Percentiles rank a stretch among this genome's conserved stretches.
These are phyloP conservation scores for Pleurotus djamor DNA, from an alignment of 768 basidiomycete genomes.

Conservation along the genomic window DNA sequence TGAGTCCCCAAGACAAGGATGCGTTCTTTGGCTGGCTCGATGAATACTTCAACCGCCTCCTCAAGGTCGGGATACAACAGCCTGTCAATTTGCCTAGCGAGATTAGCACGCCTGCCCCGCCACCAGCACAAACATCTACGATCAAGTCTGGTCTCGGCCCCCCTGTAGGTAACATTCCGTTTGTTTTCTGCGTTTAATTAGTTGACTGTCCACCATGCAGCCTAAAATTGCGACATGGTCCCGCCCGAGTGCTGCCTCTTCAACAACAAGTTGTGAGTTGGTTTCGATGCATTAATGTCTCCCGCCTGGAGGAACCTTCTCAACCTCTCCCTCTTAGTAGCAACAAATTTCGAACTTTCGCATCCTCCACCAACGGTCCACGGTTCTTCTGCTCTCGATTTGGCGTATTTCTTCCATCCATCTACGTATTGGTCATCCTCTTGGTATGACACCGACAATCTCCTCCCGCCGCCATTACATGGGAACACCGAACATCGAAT, in stretches of 20 bases:
- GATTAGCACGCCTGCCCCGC: slow-evolving; percentile 7
- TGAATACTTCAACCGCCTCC: slow-evolving; percentile 65
- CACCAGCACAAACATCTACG: slow-evolving; percentile 8
- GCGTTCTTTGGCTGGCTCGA: slow-evolving; percentile 80
- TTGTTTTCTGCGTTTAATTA: not conserved
- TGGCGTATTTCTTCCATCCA: slow-evolving; percentile 43
- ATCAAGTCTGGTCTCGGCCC: not conserved
- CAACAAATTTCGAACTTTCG: slow-evolving; percentile 23
- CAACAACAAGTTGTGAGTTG: not conserved
- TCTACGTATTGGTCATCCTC: slow-evolving; percentile 34
- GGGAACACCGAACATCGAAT: slow-evolving; percentile 22
- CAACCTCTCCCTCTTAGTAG: not conserved
- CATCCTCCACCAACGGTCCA: slow-evolving; percentile 28
- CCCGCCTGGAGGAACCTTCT: not conserved
- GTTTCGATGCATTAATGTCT: not conserved
- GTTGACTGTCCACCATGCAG: slow-evolving; percentile 10
- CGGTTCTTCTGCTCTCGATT: slow-evolving; percentile 37
- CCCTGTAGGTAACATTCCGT: slow-evolving; percentile 14
- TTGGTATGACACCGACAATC: slow-evolving; percentile 34
- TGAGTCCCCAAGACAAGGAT: slow-evolving; percentile 65
- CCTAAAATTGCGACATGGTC: slow-evolving; percentile 22
- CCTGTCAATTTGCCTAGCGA: not conserved
- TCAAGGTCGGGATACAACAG: slow-evolving; percentile 22
- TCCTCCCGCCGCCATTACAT: slow-evolving; percentile 27
- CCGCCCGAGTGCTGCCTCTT: slow-evolving; percentile 18